Evolutionary conservation across 176 grass and related monocot genomes (phyloP), one percentile per base, ranked within the genome.

Genomic region (Triticum timopheevii): DNA sequence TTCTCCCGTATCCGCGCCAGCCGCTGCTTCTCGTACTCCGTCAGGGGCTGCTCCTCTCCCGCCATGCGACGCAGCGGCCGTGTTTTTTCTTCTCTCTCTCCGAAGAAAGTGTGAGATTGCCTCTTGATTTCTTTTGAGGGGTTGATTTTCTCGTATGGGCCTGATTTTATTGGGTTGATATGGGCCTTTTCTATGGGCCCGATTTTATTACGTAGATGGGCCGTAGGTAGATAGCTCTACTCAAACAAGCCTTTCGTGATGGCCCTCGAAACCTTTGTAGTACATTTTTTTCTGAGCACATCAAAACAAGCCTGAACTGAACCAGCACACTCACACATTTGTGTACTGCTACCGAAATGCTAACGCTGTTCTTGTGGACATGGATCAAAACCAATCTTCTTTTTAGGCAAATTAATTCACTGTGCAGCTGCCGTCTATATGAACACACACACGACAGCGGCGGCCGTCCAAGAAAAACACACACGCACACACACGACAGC

Each of bases 11-110:
- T 95, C 73, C 90, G 82, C 63, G 22, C 44, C 61, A 95, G 69
- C 72, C 93, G 83, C 84, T 92, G 84, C 75, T 79, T 92, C 82
- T 98, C 93, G 88, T 98, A 98, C 47, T 94, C 92, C 35, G 93
- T 87, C 73, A 91, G 75, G 30, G 44, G 27, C 24, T 84, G 20
- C 22, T 23, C 87, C 31, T 76, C 78, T 86, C 73, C 80, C 73
- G 50, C 88, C 78, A 89, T 87, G 62, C 44, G 71, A 66, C 31
- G 73, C 88, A 8, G 84, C 75, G 33, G 50, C 56, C 2, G 5
- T 10, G 36, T 4, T 3, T 17, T 19, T 2, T 40, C 40, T 5
- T 38, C 38, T 23, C 22, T 61, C 35, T 8, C 13, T 22, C 6
- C 19, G 20, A 59, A 9, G 19, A 22, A 59, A 59, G 0, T 22